These are phyloP conservation scores for Fraxinus pennsylvanica DNA, from an alignment of 257 asterid species.

Conservation along the genomic window DNA sequence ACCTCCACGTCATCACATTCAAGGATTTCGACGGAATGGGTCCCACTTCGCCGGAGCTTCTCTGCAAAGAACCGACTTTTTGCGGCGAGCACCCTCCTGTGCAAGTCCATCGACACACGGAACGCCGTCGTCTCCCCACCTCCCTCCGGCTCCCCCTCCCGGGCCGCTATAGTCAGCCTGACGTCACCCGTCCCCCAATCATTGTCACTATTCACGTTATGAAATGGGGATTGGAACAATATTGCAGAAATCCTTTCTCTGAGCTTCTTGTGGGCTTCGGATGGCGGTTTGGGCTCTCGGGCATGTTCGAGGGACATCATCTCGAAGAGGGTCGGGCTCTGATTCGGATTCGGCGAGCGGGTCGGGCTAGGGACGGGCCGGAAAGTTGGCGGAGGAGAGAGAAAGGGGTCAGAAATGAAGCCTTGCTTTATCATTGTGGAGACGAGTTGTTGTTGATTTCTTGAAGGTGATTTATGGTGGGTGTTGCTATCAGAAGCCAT, in stretches of 20 bases:
- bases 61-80: constrained; percentile 81
- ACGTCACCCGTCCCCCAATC: constrained; percentile 60
- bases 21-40: constrained; percentile 83
- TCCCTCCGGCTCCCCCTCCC: constrained; percentile 38
- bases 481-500: constrained; percentile 46
- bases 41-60: constrained; percentile 63
- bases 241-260: constrained; percentile 57
- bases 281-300: constrained; percentile 47
- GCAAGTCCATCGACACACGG: constrained; percentile 71
- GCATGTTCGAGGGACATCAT: constrained; percentile 73
- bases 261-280: constrained; percentile 44
- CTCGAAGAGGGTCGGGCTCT: constrained; percentile 74
- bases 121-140: constrained; percentile 40
- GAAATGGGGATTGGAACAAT: constrained; percentile 58
- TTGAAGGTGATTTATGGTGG: constrained; percentile 40
- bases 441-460: constrained; percentile 49
- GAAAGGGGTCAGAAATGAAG: constrained; percentile 70
- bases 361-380: constrained; percentile 29
- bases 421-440: constrained; percentile 92
- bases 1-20: constrained; percentile 89
- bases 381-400: constrained; percentile 57
- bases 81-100: constrained; percentile 58
- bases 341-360: constrained; percentile 14
- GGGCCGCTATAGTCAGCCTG: constrained; percentile 64
- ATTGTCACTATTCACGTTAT: constrained; percentile 9